Base-by-base conservation (phyloP, 441 rosid genomes). In the Populus hybrid region DNA sequence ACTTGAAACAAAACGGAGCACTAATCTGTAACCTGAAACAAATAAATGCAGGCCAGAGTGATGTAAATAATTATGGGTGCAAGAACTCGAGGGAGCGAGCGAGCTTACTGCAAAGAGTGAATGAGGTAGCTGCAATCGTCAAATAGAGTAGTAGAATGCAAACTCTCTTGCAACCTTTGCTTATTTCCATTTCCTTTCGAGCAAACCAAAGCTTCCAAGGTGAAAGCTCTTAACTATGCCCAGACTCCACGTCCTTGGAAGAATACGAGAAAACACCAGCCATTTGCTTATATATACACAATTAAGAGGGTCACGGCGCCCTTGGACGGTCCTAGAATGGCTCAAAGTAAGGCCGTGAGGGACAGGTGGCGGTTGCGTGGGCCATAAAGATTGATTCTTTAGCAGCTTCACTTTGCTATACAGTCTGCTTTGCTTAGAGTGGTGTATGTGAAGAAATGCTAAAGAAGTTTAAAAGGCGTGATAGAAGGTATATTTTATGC, bases 311-410 rank as follows among this genome's bases (percentile, higher is more conserved):
- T 30, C 5, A 78, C 35, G 78, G 30, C 72, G 28, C 18, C 16
- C 38, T 64, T 28, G 75, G 79, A 77, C 16, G 77, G 82, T 76
- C 61, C 61, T 79, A 19, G 71, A 77, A 81, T 71, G 78, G 75
- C 35, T 32, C 77, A 65, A 84, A 80, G 84, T 50, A 72, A 77
- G 69, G 78, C 30, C 72, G 76, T 2, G 57, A 65, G 79, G 79
- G 82, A 78, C 75, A 82, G 80, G 83, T 72, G 65, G 83, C 70
- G 65, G 83, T 9, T 70, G 64, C 69, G 72, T 73, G 38, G 78
- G 78, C 61, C 75, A 80, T 76, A 87, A 90, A 89, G 94, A 87
- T 84, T 79, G 85, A 82, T 85, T 81, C 94, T 84, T 79, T 77
- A 70, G 80, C 75, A 72, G 75, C 78, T 85, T 70, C 87, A 81